Evolutionary conservation across 805 yeast species (phyloP), one percentile per base, ranked within the genome.

Genomic region (Zygosaccharomyces rouxii): DNA sequence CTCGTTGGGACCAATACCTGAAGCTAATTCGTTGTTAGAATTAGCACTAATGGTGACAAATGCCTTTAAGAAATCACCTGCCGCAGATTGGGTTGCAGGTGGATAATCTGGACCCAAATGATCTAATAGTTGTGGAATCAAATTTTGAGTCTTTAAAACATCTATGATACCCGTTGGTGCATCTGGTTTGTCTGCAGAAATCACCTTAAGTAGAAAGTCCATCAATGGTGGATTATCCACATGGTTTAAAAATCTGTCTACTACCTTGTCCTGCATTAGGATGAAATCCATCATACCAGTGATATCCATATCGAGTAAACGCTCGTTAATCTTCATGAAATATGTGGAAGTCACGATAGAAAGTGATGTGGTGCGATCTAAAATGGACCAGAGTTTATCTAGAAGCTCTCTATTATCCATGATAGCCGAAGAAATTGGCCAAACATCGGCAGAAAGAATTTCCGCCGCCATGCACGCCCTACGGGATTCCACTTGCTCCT

Each of bases 1-100:
- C 63, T 89, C 97, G 63, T 94, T 94, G 1, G 99, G 98, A 1
- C 99, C 99, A 47, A 94, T 87, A 7, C 95, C 86, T 2, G 96
- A 86, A 39, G 89, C 86, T 56, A 83, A 85, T 50, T 89, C 89
- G 41, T 88, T 86, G 50, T 86, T 88, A 6, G 86, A 89, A 61
- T 92, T 94, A 6, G 97, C 96, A 38, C 97, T 88, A 28, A 94
- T 87, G 2, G 97, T 85, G 30, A 94, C 86, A 59, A 94, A 81
- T 0, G 98, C 97, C 64, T 94, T 94, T 46, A 94, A 72, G 62
- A 94, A 94, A 63, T 94, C 99, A 19, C 96, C 95, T 0, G 96
- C 95, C 0, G 98, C 95, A 14, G 94, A 83, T 66, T 94, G 98
- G 42, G 81, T 82, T 38, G 86, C 78, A 9, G 90, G 78, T 7